Evolutionary conservation across 2,329 filamentous ascomycete species (phyloP), one percentile per base, ranked within the genome.

Genomic region (Aspergillaceae sp.): DNA sequence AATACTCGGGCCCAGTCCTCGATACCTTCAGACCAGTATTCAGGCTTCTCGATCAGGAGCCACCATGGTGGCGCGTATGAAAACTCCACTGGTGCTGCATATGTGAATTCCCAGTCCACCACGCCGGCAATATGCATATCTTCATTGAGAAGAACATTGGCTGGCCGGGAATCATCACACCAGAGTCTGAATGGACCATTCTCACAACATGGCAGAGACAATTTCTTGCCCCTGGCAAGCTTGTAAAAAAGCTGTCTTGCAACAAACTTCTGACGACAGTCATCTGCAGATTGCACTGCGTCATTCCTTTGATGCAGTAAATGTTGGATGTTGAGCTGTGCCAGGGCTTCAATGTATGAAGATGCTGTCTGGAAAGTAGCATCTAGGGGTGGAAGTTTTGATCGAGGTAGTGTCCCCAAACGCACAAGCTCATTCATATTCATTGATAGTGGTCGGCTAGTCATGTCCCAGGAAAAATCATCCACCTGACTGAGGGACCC

Each of bases 311-410:
- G 69, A 8, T 61, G 58, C 8, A 47, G 43, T 7, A 72, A 47
- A 40, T 73, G 67, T 29, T 58, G 57, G 3, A 75, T 54, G 42
- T 75, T 67, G 53, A 71, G 63, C 5, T 72, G 62, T 6, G 71
- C 66, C 5, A 74, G 55, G 1, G 59, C 60, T 32, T 42, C 42
- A 40, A 67, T 68, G 59, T 70, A 73, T 11, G 65, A 60, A 26
- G 65, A 61, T 4, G 65, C 56, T n/a, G 58, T 55, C 1, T 42
- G 19, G 46, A 63, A 70, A 7, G 52, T 44, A 33, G 28, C 43
- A n/a, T 48, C 19, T 30, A 2, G 26, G 32, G 34, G 29, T 6
- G 55, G 52, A 4, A 49, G 47, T 32, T 53, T 38, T 1, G 47
- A 51, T 32, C 29, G 51, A 7, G 58, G 54, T 28, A 58, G 41